Evolutionary conservation across 2,329 filamentous ascomycete species (phyloP), one percentile per base, ranked within the genome.

Genomic region (Penicillium brevicompactum): DNA sequence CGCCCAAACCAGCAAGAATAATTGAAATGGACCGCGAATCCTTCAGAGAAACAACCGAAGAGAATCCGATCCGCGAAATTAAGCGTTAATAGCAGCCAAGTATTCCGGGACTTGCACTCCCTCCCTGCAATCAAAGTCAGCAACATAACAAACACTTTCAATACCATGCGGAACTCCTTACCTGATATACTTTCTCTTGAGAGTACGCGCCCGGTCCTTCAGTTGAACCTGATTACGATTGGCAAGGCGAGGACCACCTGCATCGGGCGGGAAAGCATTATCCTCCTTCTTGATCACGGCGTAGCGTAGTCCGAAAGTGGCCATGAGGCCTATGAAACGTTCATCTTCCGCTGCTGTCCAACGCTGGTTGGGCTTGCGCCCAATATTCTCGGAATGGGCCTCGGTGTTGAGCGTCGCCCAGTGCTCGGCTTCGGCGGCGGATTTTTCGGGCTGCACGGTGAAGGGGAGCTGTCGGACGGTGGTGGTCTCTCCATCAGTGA

Each of bases 151-250:
- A 21, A 18, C 18, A 2, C 18, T 2, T 11, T 21, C 10, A 14
- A 45, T 48, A 30, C 4, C 13, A 41, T n/a, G 13, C 22, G 43
- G 32, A 21, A 6, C 7, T 31, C 9, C 58, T 34, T 50, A 55
- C 78, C 75, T 76, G 3, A 80, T 50, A 49, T 65, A 76, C 7
- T 69, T 70, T 40, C 76, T 70, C 64, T 81, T 82, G 54, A 85
- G 68, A 56, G 83, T 84, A 48, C 83, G 74, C 4, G 82, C 83
- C 56, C 78, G 79, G 58, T 83, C 81, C 60, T 82, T 83, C 7
- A 85, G 57, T 43, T 83, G 80, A 2, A 83, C 80, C 56, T 86
- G 80, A 5, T 68, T 73, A 2, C 84, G 74, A 2, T 62, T 57
- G 4, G 51, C 53, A 16, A 82, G 63, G 41, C 69, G 47, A 2